Percentiles rank a stretch among this genome's conserved stretches.
These are phyloP conservation scores for Scheffersomyces stipitis DNA, from an alignment of 805 yeast genomes.

Conservation along the genomic window DNA sequence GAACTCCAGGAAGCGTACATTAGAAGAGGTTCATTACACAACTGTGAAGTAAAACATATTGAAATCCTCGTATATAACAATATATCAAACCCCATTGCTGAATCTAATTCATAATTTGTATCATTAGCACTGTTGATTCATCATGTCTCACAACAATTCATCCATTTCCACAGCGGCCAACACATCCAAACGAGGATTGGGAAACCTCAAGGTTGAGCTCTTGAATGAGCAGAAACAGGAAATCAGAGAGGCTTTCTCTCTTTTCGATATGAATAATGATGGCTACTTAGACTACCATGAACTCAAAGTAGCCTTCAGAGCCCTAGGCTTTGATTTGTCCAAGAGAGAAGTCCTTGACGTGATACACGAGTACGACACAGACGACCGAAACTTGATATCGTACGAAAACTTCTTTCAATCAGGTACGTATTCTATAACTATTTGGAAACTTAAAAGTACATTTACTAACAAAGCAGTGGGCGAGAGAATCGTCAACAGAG, in stretches of 20 bases:
- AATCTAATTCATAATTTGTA: too few species aligned
- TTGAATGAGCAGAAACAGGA: slow-evolving; percentile 88
- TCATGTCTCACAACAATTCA: background rate
- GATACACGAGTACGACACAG: slow-evolving; percentile 79
- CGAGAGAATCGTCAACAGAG: slow-evolving; percentile 78
- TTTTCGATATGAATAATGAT: slow-evolving; percentile 91
- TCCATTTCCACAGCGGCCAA: background rate
- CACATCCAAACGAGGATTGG: slow-evolving; percentile 18
- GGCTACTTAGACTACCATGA: slow-evolving; percentile 91
- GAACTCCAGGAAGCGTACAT: too few species aligned
- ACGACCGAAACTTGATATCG: slow-evolving; percentile 67
- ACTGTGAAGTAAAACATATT: too few species aligned
- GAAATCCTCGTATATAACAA: too few species aligned
- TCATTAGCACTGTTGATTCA: too few species aligned
- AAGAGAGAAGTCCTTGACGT: slow-evolving; percentile 74
- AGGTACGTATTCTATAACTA: slow-evolving; percentile 45
- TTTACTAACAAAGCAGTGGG: slow-evolving; percentile 53
- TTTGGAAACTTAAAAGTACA: too few species aligned
- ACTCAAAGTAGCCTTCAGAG: slow-evolving; percentile 88
- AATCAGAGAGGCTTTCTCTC: slow-evolving; percentile 84
- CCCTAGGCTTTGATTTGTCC: slow-evolving; percentile 84
- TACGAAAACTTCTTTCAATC: slow-evolving; percentile 80
- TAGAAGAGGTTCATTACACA: too few species aligned
- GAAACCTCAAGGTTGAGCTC: slow-evolving; percentile 62
- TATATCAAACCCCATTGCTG: too few species aligned